Base-by-base conservation (phyloP, 106 monocot genomes). In the Acorus gramineus region DNA sequence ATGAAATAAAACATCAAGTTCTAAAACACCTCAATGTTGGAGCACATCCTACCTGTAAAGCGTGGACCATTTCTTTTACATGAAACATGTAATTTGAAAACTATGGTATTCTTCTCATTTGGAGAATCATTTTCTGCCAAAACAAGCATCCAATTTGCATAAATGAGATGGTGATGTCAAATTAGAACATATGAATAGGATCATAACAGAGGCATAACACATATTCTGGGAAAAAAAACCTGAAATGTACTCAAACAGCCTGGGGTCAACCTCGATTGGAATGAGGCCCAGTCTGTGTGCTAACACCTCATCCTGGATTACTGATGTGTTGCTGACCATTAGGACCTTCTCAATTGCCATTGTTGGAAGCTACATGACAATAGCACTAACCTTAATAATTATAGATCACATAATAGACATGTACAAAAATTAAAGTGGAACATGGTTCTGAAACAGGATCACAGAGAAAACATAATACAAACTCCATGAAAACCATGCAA, bases 291-390 rank as follows among this genome's bases (percentile, higher is more conserved):
- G 85, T 61, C 89, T 79, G 71, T 92, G 98, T 11, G 98, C 72
- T 54, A 99, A 77, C 55, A 85, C 77, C 71, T 92, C 98, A 72
- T 99, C 98, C 54, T 81, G 74, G 53, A 92, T 92, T 14, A 92
- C 88, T 42, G 92, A 89, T 42, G 98, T 99, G 57, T 99, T 99
- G 74, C 92, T 78, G 60, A 78, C 92, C 68, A 99, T 59, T 11
- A 89, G 75, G 11, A 99, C 83, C 77, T 89, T 99, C 55, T 99
- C 98, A 67, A 99, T 81, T 12, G 98, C 92, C 92, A 99, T 99
- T 44, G 89, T 86, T 7, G 98, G 98, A 72, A 99, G 78, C 98
- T 98, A 54, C 56, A 69, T 49, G 55, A 63, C 4, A 42, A 47
- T 7, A 50, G 51, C 28, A 28, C 28, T 28, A 28, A 28, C 28